phyloP scores from a whole-genome alignment of 2,329 filamentous ascomycete species.

The Aureobasidium mangrovei region DNA sequence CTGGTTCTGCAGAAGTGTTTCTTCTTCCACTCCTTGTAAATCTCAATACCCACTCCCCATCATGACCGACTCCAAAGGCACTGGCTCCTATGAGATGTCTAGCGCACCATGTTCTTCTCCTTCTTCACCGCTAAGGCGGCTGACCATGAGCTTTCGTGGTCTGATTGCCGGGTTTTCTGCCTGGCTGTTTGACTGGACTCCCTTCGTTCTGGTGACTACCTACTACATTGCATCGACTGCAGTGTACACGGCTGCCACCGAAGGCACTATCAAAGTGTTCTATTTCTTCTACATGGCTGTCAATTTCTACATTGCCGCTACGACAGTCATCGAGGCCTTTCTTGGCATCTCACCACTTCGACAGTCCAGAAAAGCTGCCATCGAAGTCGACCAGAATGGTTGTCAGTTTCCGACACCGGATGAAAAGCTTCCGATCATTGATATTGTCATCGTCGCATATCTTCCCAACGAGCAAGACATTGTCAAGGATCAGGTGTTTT shows the following conservation, averaged over 20 bases:
- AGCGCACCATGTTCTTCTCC: background rate
- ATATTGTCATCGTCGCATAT: slow-evolving; percentile 43
- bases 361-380: slow-evolving; percentile 22
- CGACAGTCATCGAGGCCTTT: slow-evolving; percentile 25
- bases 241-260: slow-evolving; percentile 23
- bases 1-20: no score
- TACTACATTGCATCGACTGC: slow-evolving; percentile 26
- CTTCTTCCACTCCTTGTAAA: no score
- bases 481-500: slow-evolving; percentile 39
- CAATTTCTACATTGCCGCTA: slow-evolving; percentile 26
- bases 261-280: slow-evolving; percentile 24
- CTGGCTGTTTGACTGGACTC: slow-evolving; percentile 26
- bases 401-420: slow-evolving; percentile 20
- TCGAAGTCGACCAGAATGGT: slow-evolving; percentile 21
- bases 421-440: slow-evolving; percentile 34
- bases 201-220: slow-evolving; percentile 22
- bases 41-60: background rate
- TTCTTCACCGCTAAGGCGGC: background rate
- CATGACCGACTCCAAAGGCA: background rate
- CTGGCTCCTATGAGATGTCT: background rate
- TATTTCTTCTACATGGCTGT: slow-evolving; percentile 28
- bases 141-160: background rate
- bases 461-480: slow-evolving; percentile 45
- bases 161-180: slow-evolving; percentile 18
- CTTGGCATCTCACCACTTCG: slow-evolving; percentile 25